Evolutionary conservation across 495 filamentous ascomycete genomes (phyloP), one percentile per base, ranked within the genome.

Genomic region (Penicillium lividum): DNA sequence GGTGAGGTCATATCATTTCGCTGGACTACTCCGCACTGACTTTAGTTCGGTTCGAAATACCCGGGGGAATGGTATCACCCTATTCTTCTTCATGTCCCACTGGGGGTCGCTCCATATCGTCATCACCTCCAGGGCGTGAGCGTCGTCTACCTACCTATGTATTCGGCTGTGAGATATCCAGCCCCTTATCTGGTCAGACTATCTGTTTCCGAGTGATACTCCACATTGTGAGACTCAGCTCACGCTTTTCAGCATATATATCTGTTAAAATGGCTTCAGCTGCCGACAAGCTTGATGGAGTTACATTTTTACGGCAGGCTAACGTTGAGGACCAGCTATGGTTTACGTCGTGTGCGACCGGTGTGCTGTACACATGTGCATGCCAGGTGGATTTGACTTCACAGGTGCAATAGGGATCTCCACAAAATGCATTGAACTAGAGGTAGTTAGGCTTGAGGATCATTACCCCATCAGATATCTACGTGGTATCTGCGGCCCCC

Each of bases 201-300:
- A n/a, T 40, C n/a, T 16, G 38, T 1, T 7, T 16, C 38, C 38
- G 13, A n/a, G 38, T 13, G 38, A 7, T 31, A 33, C 25, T 5
- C 46, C 11, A n/a, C 25, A n/a, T 5, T 33, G 5, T 30, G 15
- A 13, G 34, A 27, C 22, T 25, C 31, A 38, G 16, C n/a, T 22
- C 1, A 30, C 5, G 25, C 27, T 16, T 53, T 43, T 28, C 51
- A 22, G 44, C 25, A 53, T 53, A 36, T 53, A 53, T 53, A 31
- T 44, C 51, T 31, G 36, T 42, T 2, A 22, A 22, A 2, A 22
- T 22, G 22, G 22, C 22, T 22, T 22, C 22, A 22, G 22, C 22
- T 22, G 22, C 22, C 22, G 1, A 22, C 22, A 22, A 22, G 22
- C 22, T 22, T 22, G 22, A 22, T n/a, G 2, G 22, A 22, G 2